Percentiles rank a stretch among this genome's conserved stretches.
Conservation (phyloP, 495 filamentous ascomycete species). For the Usnea hakonensis region DNA sequence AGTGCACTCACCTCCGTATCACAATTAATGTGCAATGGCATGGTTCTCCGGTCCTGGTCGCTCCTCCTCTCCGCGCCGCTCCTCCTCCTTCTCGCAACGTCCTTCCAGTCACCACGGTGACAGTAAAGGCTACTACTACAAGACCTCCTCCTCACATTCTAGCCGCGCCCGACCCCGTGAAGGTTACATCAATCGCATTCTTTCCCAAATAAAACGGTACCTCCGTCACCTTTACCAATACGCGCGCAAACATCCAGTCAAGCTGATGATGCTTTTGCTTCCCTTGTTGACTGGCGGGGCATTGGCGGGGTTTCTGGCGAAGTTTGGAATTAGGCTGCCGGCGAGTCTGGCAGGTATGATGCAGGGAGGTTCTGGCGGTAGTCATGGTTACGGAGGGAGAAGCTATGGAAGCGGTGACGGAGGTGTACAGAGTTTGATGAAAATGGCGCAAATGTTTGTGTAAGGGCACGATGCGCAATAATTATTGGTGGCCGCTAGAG, state of each 20-base stretch:
- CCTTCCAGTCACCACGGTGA: slow-evolving; percentile 35
- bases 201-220: slow-evolving; percentile 62
- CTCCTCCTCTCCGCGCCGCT: slow-evolving; percentile 28
- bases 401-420: slow-evolving; percentile 18
- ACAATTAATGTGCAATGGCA: slow-evolving; percentile 1
- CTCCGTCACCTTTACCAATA: slow-evolving; percentile 68
- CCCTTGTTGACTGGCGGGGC: slow-evolving; percentile 77
- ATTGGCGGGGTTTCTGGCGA: slow-evolving; percentile 59
- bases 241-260: slow-evolving; percentile 68
- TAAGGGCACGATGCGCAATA: slow-evolving; percentile 24
- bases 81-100: slow-evolving; percentile 32
- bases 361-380: slow-evolving; percentile 30
- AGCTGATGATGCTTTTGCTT: slow-evolving; percentile 77
- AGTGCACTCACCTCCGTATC: not conserved
- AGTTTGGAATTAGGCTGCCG: slow-evolving; percentile 71
- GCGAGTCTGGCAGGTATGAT: slow-evolving; percentile 46
- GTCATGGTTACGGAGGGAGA: slow-evolving; percentile 13
- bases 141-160: slow-evolving; percentile 53
- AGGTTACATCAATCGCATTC: slow-evolving; percentile 62
- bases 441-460: slow-evolving; percentile 58
- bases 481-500: not conserved
- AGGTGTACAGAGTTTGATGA: slow-evolving; percentile 45
- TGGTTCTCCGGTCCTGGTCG: slow-evolving; percentile 8
- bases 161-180: slow-evolving; percentile 61
- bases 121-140: slow-evolving; percentile 31